Conservation (phyloP, 805 yeast genomes). For the Maudiozyma bulderi region DNA sequence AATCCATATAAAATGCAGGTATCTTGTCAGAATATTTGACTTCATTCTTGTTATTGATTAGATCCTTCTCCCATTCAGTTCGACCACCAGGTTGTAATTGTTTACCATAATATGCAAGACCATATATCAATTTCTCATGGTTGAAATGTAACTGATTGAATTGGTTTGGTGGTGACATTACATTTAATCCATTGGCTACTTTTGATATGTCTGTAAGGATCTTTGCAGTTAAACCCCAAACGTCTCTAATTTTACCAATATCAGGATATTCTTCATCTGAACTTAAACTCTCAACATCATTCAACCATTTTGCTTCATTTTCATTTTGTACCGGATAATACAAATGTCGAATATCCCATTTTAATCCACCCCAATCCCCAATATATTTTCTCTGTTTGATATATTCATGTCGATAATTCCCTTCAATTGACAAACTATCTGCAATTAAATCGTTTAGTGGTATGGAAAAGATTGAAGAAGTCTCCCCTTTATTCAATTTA, state of each 20-base stretch:
- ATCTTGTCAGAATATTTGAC: conserved; percentile 28
- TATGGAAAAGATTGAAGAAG: conserved; percentile 58
- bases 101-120: conserved; percentile 43
- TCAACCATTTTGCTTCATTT: conserved; percentile 55
- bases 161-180: background rate
- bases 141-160: conserved; percentile 3
- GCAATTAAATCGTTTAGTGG: conserved; percentile 53
- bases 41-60: conserved; percentile 35
- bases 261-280: conserved; percentile 40
- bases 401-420: conserved; percentile 25
- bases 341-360: conserved; percentile 55
- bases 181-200: conserved; percentile 43
- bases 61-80: conserved; percentile 42
- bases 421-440: conserved; percentile 6
- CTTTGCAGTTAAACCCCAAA: conserved; percentile 80
- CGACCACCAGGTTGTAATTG: conserved; percentile 43
- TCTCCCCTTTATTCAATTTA: conserved; percentile 65
- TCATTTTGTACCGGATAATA: conserved; percentile 46
- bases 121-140: conserved; percentile 57
- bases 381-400: conserved; percentile 23
- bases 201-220: conserved; percentile 63
- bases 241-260: conserved; percentile 44
- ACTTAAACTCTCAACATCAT: conserved; percentile 49
- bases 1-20: conserved; percentile 20
- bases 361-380: conserved; percentile 63